Percentiles rank a stretch among this genome's conserved stretches.
Conservation (phyloP, 306 rosid species). For the Rubus parviflorus region DNA sequence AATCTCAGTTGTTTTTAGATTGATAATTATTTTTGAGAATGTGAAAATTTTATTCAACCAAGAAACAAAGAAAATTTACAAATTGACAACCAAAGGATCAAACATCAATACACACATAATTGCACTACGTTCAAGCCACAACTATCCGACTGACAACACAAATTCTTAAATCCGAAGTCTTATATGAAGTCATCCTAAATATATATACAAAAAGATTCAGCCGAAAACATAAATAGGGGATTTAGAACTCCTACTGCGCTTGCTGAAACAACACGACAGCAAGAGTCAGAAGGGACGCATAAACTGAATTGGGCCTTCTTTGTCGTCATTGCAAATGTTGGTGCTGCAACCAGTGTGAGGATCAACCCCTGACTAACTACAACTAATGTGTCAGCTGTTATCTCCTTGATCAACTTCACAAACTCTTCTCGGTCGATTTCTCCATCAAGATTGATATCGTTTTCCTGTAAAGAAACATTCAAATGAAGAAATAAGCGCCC, state of each 20-base stretch:
- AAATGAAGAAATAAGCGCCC: too few species aligned
- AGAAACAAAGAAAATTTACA: too few species aligned
- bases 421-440: constrained; percentile 66
- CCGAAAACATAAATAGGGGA: not conserved
- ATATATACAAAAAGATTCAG: too few species aligned
- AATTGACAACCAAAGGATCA: not conserved
- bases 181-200: not conserved
- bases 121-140: not conserved
- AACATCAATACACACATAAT: not conserved
- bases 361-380: constrained; percentile 64
- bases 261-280: constrained; percentile 56
- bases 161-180: not conserved
- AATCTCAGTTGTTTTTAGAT: too few species aligned
- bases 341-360: constrained; percentile 73
- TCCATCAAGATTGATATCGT: constrained; percentile 57
- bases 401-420: constrained; percentile 38
- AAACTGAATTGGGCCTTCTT: constrained; percentile 70
- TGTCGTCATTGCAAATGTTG: constrained; percentile 74
- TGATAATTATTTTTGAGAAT: too few species aligned
- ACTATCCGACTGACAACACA: not conserved
- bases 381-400: constrained; percentile 57
- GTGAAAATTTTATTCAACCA: too few species aligned
- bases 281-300: constrained; percentile 68
- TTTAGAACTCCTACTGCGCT: constrained; percentile 3
- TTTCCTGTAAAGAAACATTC: constrained; percentile 40